Conservation (phyloP, 768 basidiomycete species). For the Pleurotus sapidus region DNA sequence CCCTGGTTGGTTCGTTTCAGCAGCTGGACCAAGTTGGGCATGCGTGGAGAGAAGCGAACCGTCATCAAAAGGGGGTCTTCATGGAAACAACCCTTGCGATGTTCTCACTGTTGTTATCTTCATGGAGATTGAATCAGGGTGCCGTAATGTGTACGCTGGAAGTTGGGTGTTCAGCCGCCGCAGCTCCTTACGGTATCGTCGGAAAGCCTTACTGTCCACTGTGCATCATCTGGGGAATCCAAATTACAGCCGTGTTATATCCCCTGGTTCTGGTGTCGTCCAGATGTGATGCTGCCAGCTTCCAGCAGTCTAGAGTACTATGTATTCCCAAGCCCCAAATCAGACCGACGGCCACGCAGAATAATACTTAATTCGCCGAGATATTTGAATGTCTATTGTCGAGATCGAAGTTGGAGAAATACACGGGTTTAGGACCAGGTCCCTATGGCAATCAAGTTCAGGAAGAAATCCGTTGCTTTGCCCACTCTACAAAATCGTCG, state of each 20-base stretch:
- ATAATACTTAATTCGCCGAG: too few relatives aligned
- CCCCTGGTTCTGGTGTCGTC: not conserved
- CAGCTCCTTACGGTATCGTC: not conserved
- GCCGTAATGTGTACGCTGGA: not conserved
- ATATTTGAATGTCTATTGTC: too few relatives aligned
- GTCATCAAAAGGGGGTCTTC: not conserved
- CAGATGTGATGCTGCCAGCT: not conserved
- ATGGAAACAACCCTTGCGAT: not conserved
- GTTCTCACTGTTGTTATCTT: conserved; percentile 3
- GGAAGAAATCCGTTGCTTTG: conserved; percentile 21
- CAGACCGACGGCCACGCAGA: not conserved
- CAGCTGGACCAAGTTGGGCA: not conserved
- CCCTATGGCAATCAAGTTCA: not conserved
- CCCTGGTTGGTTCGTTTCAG: not conserved
- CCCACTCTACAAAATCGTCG: conserved; percentile 62
- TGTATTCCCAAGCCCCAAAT: not conserved
- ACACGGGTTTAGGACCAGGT: too few relatives aligned
- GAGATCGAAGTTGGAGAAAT: too few relatives aligned
- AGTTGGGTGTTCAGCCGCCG: not conserved
- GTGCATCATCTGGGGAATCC: not conserved
- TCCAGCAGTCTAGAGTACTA: not conserved
- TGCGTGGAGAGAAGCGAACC: not conserved
- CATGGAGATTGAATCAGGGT: not conserved
- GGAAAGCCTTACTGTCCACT: not conserved
- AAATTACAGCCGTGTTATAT: conserved; percentile 2